These are phyloP conservation scores for Penicillium lividum DNA, from an alignment of 495 filamentous ascomycete species.

Conservation along the genomic window DNA sequence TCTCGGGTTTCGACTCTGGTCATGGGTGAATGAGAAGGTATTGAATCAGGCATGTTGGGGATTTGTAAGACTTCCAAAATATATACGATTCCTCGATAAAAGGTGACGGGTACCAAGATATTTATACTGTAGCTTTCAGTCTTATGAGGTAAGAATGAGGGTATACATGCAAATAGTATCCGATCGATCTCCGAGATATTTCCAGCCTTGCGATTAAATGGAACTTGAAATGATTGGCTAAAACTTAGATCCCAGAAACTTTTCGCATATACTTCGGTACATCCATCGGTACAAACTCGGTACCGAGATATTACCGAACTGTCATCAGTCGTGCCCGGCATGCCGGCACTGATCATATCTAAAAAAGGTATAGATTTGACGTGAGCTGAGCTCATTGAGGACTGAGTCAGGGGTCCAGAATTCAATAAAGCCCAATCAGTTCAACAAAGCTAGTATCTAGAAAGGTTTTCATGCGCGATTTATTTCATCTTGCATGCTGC, in stretches of 20 bases:
- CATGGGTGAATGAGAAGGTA: conserved; percentile 8
- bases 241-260: background rate
- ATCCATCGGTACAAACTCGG: conserved; percentile 16
- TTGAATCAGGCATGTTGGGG: conserved; percentile 8
- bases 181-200: conserved; percentile 24
- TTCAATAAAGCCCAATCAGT: background rate
- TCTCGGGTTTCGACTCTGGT: conserved; percentile 24
- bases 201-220: background rate
- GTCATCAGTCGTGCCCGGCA: background rate
- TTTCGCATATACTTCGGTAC: conserved; percentile 11
- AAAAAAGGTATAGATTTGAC: background rate
- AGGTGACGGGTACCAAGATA: background rate
- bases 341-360: conserved; percentile 4
- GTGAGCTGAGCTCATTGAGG: background rate
- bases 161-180: background rate
- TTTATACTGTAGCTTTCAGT: conserved; percentile 14
- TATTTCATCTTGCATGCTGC: background rate
- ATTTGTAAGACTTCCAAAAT: background rate
- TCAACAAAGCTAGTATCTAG: background rate
- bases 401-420: background rate
- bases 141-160: background rate
- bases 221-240: conserved; percentile 3
- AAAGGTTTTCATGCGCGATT: conserved; percentile 1
- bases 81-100: background rate
- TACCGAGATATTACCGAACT: conserved; percentile 18